phyloP scores from a whole-genome alignment of 2,329 filamentous ascomycete species.

The Acephala macrosclerotiorum region DNA sequence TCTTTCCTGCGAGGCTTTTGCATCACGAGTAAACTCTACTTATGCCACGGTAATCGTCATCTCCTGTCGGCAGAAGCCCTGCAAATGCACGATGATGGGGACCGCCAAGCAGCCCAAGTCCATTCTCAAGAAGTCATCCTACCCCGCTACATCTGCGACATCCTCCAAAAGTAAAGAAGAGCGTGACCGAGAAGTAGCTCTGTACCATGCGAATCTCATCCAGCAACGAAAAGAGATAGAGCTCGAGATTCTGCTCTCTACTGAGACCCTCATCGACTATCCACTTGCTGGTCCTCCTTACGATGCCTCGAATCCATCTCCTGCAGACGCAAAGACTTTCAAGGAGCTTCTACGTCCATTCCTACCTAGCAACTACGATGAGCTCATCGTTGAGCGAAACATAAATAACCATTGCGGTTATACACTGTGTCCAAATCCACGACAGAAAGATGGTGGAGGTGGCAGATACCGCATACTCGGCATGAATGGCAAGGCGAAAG shows the following conservation, averaged over 20 bases:
- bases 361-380: constrained; percentile 88
- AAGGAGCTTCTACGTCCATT: constrained; percentile 74
- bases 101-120: constrained; percentile 52
- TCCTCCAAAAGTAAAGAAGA: constrained; percentile 54
- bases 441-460: constrained; percentile 60
- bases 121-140: constrained; percentile 66
- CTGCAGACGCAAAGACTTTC: constrained; percentile 70
- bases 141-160: constrained; percentile 49
- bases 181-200: constrained; percentile 67
- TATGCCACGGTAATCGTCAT: constrained; percentile 4
- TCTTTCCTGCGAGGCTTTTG: not conserved
- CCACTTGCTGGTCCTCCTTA: constrained; percentile 50
- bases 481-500: constrained; percentile 55
- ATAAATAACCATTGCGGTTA: constrained; percentile 86
- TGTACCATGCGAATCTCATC: constrained; percentile 83
- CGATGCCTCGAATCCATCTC: constrained; percentile 59
- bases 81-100: constrained; percentile 35
- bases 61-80: not conserved
- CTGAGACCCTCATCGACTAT: constrained; percentile 59
- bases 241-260: constrained; percentile 75
- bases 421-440: constrained; percentile 74
- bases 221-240: constrained; percentile 85
- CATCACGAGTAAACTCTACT: constrained; percentile 5
- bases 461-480: constrained; percentile 74
- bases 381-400: constrained; percentile 87